Conservation (phyloP, 352 stramenopile species). For the Phytophthora rubi region DNA sequence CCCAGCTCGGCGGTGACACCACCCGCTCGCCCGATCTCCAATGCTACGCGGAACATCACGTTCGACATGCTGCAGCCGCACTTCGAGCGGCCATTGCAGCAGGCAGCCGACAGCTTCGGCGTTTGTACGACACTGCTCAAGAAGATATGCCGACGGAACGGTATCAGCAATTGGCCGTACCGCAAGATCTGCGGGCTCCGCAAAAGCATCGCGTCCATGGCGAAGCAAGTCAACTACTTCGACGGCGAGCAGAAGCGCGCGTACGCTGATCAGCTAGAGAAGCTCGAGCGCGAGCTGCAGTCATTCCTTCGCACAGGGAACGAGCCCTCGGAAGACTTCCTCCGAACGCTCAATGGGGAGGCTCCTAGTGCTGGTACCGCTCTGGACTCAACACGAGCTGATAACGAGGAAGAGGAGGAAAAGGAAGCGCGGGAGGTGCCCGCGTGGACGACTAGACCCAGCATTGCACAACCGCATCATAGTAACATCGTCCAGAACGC, state of each 20-base stretch:
- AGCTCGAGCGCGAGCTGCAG: slow-evolving; percentile 49
- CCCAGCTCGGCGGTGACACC: not conserved
- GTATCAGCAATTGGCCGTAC: slow-evolving; percentile 69
- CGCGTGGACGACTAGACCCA: slow-evolving; percentile 25
- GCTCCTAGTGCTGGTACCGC: not conserved
- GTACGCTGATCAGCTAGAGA: slow-evolving; percentile 56
- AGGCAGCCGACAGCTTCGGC: slow-evolving; percentile 58
- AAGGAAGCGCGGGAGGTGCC: slow-evolving; percentile 21
- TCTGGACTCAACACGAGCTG: slow-evolving; percentile 4
- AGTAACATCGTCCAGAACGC: not conserved
- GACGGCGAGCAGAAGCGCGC: slow-evolving; percentile 58
- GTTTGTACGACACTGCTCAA: slow-evolving; percentile 75
- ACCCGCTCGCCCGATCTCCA: slow-evolving; percentile 41
- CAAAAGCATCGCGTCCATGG: slow-evolving; percentile 67
- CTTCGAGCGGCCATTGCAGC: slow-evolving; percentile 63
- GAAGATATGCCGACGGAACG: slow-evolving; percentile 71
- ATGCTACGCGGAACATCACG: slow-evolving; percentile 57
- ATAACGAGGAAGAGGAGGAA: slow-evolving; percentile 23
- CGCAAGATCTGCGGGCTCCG: slow-evolving; percentile 61
- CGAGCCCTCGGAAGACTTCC: slow-evolving; percentile 40
- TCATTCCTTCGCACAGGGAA: slow-evolving; percentile 56
- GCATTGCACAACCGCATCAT: slow-evolving; percentile 16
- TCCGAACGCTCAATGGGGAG: slow-evolving; percentile 27
- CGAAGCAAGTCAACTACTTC: slow-evolving; percentile 69
- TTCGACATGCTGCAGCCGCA: slow-evolving; percentile 64